A percentile compares a stretch with the other conserved stretches of the same genome.
These are phyloP conservation scores for Ettlia oleoabundans DNA, from an alignment of 139 green algal genomes.

Conservation along the genomic window DNA sequence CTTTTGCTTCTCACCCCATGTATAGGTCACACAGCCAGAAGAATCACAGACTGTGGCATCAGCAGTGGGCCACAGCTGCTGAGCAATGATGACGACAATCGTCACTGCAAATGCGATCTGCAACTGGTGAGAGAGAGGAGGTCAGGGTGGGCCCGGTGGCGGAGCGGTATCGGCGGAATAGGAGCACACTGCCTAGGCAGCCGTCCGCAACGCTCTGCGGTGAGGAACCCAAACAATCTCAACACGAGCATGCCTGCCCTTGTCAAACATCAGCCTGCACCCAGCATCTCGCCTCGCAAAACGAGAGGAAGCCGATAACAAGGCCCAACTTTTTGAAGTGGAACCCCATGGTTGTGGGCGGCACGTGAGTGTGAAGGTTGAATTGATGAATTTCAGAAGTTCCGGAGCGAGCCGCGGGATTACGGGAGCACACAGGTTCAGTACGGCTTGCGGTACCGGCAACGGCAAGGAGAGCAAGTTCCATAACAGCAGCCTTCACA, in stretches of 20 bases:
- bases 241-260: not conserved
- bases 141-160: not conserved
- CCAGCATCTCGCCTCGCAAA: not conserved
- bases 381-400: too few species aligned
- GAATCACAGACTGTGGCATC: too few species aligned
- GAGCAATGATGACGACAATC: not conserved
- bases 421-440: too few species aligned
- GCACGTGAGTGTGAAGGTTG: too few species aligned
- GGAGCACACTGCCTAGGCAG: not conserved
- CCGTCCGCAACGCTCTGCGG: not conserved
- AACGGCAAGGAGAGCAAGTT: too few species aligned
- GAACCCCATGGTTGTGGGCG: too few species aligned
- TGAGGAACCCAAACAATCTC: not conserved
- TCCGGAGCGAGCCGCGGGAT: too few species aligned
- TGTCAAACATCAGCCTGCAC: too few species aligned
- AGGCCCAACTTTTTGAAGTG: not conserved
- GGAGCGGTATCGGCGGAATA: not conserved
- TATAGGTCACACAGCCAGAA: too few species aligned
- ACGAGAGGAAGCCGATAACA: not conserved
- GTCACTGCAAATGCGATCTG: not conserved
- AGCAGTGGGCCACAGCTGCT: not conserved
- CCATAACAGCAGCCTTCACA: too few species aligned
- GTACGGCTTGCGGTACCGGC: too few species aligned
- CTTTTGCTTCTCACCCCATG: too few species aligned
- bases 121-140: not conserved